These are phyloP conservation scores for Globisporangium emineosum DNA, from an alignment of 352 stramenopile genomes.

Conservation along the genomic window DNA sequence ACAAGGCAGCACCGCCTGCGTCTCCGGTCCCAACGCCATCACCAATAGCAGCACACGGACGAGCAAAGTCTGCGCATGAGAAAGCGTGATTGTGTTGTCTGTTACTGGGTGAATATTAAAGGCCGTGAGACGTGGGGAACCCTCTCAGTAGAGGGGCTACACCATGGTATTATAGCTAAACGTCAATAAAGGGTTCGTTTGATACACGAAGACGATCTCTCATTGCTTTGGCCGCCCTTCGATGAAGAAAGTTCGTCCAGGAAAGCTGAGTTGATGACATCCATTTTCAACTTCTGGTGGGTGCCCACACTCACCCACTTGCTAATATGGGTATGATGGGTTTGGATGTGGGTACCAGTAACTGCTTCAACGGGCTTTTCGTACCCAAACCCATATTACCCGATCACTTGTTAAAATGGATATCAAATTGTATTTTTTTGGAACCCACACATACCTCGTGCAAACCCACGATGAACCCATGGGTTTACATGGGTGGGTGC, in stretches of 20 bases:
- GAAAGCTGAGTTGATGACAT: too few relatives aligned
- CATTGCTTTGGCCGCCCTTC: background rate
- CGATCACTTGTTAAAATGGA: background rate
- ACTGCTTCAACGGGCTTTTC: background rate
- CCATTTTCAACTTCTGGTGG: too few relatives aligned
- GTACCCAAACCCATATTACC: background rate
- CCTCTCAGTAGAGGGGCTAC: too few relatives aligned
- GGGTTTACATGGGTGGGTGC: background rate
- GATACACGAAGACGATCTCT: background rate
- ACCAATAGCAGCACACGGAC: background rate
- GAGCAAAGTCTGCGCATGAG: slow-evolving; percentile 21
- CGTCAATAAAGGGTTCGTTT: background rate
- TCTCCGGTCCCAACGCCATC: background rate
- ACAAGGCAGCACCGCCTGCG: background rate
- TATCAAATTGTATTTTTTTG: background rate
- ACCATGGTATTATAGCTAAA: too few relatives aligned
- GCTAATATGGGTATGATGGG: background rate
- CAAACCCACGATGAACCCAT: too few relatives aligned
- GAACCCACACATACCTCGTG: too few relatives aligned
- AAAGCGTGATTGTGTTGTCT: slow-evolving; percentile 13
- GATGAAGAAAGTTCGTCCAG: too few relatives aligned
- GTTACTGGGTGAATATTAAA: background rate
- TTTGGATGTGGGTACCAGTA: background rate
- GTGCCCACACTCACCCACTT: background rate
- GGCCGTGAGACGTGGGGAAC: too few relatives aligned